Evolutionary conservation across 192 early-diverging fungal species (phyloP).

Genomic region (Backusella liffmaniae): DNA sequence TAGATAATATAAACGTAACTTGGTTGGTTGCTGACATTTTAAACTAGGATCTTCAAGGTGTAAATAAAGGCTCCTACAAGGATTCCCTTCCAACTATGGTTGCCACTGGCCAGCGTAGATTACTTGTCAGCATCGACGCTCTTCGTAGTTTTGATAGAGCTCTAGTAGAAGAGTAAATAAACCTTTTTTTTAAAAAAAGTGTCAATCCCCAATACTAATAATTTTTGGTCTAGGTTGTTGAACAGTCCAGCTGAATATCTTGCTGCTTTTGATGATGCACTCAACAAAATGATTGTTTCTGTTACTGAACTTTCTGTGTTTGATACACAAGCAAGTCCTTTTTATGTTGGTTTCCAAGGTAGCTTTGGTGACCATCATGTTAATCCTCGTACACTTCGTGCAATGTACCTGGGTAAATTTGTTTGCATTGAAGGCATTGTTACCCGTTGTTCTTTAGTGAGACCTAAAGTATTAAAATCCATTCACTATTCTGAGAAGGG

Average conservation of each 20-base stretch:
- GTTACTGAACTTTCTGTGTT: constrained; percentile 35
- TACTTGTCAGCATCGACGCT: constrained; percentile 90
- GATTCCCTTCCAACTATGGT: constrained; percentile 15
- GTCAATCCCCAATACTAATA: constrained; percentile 1
- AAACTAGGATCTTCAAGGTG: constrained; percentile 7
- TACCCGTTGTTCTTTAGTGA: constrained; percentile 94
- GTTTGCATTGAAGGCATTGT: constrained; percentile 98
- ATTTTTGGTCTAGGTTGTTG: constrained; percentile 50
- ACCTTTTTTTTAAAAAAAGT: background rate
- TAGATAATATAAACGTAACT: background rate
- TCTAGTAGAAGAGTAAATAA: constrained; percentile 67
- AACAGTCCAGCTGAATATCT: constrained; percentile 78
- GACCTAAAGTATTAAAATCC: constrained; percentile 89
- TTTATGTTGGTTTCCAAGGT: constrained; percentile 86
- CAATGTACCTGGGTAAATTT: constrained; percentile 79
- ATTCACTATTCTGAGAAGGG: constrained; percentile 94
- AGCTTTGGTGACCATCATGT: constrained; percentile 89
- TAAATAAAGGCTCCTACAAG: constrained; percentile 23
- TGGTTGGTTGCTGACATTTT: background rate
- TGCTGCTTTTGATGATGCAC: constrained; percentile 78
- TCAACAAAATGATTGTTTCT: constrained; percentile 56
- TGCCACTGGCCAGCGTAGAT: constrained; percentile 45
- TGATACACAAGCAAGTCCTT: constrained; percentile 42
- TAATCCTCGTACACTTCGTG: constrained; percentile 82
- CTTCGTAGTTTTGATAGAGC: constrained; percentile 74